Conservation (phyloP, 345 rosid genomes). For the Eucalyptus rudis region DNA sequence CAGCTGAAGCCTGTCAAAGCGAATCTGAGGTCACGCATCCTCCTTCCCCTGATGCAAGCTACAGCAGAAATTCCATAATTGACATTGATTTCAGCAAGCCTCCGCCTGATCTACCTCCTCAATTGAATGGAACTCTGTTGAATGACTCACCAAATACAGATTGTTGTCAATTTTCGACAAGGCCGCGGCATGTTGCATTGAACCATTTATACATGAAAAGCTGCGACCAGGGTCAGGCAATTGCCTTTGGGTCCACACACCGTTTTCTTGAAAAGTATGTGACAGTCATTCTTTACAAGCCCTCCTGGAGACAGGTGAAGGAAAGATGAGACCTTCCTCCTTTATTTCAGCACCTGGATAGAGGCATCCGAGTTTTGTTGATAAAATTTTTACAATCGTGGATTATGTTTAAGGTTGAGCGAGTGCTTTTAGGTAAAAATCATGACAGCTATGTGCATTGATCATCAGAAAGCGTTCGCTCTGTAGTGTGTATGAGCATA, state of each 20-base stretch:
- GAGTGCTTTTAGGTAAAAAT: not conserved
- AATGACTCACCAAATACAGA: not conserved
- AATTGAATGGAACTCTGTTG: slow-evolving; percentile 15
- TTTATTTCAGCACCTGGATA: not conserved
- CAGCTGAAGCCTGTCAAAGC: slow-evolving; percentile 26
- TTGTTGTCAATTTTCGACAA: slow-evolving; percentile 1
- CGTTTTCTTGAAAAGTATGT: slow-evolving; percentile 3
- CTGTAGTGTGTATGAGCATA: not conserved
- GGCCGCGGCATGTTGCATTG: slow-evolving; percentile 15
- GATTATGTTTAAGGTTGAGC: not conserved
- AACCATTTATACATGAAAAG: not conserved
- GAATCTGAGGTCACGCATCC: slow-evolving; percentile 35
- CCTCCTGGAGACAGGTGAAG: not conserved
- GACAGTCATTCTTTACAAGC: slow-evolving; percentile 6
- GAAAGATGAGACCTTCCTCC: not conserved
- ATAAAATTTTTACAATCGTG: not conserved
- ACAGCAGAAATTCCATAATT: slow-evolving; percentile 10
- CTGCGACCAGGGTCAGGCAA: not conserved
- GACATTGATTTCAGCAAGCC: slow-evolving; percentile 33
- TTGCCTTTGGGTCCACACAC: not conserved
- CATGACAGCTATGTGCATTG: not conserved
- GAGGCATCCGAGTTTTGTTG: not conserved
- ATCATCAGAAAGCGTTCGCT: not conserved
- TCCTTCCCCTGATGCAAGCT: slow-evolving; percentile 49
- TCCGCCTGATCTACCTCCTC: slow-evolving; percentile 55